Evolutionary conservation across 2,329 filamentous ascomycete genomes (phyloP).

Genomic region (Aureobasidium pullulans): DNA sequence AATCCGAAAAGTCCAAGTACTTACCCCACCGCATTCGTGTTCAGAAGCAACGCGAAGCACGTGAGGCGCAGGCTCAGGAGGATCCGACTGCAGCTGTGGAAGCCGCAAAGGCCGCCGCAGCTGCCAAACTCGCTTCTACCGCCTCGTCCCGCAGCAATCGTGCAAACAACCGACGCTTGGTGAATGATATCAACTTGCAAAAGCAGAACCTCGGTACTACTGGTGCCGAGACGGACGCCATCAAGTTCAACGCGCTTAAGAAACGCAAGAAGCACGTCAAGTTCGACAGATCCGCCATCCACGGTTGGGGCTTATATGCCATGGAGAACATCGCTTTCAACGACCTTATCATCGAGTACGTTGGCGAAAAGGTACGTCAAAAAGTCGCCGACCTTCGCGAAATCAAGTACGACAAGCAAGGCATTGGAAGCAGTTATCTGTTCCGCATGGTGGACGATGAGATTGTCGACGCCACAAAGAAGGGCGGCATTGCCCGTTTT

Average conservation of each 20-base stretch:
- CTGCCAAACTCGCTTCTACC: conserved; percentile 75
- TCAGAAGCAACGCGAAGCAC: conserved; percentile 81
- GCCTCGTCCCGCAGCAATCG: conserved; percentile 89
- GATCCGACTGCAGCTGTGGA: conserved; percentile 60
- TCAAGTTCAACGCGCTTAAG: conserved; percentile 98
- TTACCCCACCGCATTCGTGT: conserved; percentile 96
- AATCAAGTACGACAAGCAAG: conserved; percentile 85
- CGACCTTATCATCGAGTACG: conserved; percentile 99
- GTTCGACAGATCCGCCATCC: conserved; percentile 93
- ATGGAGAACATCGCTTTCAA: conserved; percentile 96
- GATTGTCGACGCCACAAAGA: conserved; percentile 96
- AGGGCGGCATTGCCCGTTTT: conserved; percentile 94
- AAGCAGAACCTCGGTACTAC: conserved; percentile 67
- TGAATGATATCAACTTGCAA: conserved; percentile 91
- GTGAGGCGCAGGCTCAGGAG: conserved; percentile 67
- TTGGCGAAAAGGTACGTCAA: conserved; percentile 93
- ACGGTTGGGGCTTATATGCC: conserved; percentile 97
- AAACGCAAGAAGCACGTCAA: conserved; percentile 99
- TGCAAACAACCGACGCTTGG: conserved; percentile 88
- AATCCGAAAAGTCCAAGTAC: conserved; percentile 97
- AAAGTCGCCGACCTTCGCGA: conserved; percentile 96
- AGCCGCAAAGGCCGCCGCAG: conserved; percentile 58
- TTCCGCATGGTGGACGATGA: conserved; percentile 98
- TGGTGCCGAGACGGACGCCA: conserved; percentile 68
- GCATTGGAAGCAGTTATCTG: conserved; percentile 93